These are phyloP conservation scores for Sarocladiaceae sp. DNA, from an alignment of 2,329 filamentous ascomycete species.

Conservation along the genomic window DNA sequence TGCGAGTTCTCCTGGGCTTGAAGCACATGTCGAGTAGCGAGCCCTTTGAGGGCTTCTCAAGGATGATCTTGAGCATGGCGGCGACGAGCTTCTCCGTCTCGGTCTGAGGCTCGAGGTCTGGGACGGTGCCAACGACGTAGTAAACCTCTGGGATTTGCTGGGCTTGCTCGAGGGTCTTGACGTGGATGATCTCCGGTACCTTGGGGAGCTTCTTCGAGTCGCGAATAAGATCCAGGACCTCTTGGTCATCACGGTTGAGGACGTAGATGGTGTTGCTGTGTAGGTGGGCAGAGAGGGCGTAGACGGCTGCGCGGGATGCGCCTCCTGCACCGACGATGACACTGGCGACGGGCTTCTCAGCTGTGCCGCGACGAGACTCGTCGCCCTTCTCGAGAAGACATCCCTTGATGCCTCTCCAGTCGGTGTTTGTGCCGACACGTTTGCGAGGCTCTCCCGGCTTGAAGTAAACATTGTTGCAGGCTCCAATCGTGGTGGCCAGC, in stretches of 20 bases:
- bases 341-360: constrained; percentile 17
- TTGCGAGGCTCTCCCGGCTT: constrained; percentile 4
- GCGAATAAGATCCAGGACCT: constrained; percentile 20
- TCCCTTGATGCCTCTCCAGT: constrained; percentile 34
- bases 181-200: constrained; percentile 21
- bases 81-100: constrained; percentile 20
- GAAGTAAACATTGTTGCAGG: constrained; percentile 30
- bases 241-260: constrained; percentile 26
- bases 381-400: constrained; percentile 20
- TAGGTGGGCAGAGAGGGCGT: constrained; percentile 23
- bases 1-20: constrained; percentile 31
- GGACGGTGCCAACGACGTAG: constrained; percentile 32
- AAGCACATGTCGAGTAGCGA: constrained; percentile 36
- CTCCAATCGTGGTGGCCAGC: constrained; percentile 26
- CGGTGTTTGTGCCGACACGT: constrained; percentile 32
- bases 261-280: constrained; percentile 26
- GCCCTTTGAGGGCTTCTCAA: constrained; percentile 21
- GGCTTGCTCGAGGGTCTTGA: constrained; percentile 21
- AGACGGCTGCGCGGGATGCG: constrained; percentile 33
- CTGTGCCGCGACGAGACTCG: constrained; percentile 5
- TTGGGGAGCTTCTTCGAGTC: constrained; percentile 18
- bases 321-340: constrained; percentile 36
- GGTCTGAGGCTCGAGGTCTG: constrained; percentile 27
- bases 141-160: constrained; percentile 15
- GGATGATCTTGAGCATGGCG: constrained; percentile 21